These are phyloP conservation scores for Paramecium tetraurelia DNA, from an alignment of 73 alveolate species.

Conservation along the genomic window DNA sequence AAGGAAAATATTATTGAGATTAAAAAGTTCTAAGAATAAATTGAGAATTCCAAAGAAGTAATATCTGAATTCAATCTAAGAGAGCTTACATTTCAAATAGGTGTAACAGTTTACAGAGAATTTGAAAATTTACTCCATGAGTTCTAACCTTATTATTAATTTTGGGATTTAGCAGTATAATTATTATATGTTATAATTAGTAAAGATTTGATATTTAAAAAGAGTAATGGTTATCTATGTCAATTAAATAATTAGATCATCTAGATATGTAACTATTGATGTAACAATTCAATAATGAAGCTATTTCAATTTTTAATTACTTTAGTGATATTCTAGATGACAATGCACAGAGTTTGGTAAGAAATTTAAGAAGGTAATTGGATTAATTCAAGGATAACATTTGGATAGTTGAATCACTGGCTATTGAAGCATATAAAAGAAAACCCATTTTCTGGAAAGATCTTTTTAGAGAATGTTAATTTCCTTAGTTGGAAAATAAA, in stretches of 20 bases:
- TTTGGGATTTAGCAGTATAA: constrained; percentile 31
- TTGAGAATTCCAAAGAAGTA: background rate
- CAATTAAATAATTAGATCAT: background rate
- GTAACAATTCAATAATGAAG: background rate
- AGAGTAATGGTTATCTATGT: background rate
- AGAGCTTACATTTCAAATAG: background rate
- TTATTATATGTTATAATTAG: constrained; percentile 51
- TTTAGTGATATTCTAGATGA: constrained; percentile 12
- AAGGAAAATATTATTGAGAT: background rate
- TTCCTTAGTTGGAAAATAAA: background rate
- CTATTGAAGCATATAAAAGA: constrained; percentile 22
- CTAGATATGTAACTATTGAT: background rate
- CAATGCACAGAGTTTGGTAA: background rate
- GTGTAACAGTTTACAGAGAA: background rate
- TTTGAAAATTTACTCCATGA: background rate
- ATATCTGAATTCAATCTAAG: background rate
- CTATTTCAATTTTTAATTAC: background rate
- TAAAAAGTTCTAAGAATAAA: background rate
- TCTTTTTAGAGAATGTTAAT: background rate
- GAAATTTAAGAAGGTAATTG: constrained; percentile 1
- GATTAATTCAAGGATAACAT: background rate
- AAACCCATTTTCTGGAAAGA: constrained; percentile 24
- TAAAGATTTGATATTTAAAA: background rate
- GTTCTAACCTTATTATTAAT: background rate
- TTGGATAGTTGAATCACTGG: background rate